Conservation (phyloP, 2,329 filamentous ascomycete genomes). For the Setomelanomma holmii region DNA sequence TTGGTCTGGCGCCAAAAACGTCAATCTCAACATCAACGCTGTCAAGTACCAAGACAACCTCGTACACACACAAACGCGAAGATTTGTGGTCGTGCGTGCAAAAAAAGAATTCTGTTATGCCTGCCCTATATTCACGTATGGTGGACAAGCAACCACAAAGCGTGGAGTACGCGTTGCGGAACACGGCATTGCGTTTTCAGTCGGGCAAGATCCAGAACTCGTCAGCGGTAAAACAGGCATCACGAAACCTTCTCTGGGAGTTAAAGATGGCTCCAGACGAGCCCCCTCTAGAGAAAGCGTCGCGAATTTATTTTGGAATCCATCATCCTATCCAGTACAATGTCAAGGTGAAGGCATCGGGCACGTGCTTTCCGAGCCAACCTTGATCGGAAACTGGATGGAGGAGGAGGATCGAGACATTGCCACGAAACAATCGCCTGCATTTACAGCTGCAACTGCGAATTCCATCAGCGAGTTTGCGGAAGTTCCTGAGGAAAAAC, state of each 20-base stretch:
- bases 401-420: conserved; percentile 8
- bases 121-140: conserved; percentile 49
- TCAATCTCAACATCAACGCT: not conserved
- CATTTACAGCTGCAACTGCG: not conserved
- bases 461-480: not conserved
- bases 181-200: conserved; percentile 48
- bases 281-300: conserved; percentile 22
- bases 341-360: conserved; percentile 51
- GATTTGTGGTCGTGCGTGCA: conserved; percentile 2
- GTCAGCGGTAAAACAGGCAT: conserved; percentile 40
- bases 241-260: conserved; percentile 44
- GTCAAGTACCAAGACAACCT: not conserved
- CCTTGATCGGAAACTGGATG: conserved; percentile 14
- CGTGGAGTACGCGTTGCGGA: conserved; percentile 37
- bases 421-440: not conserved
- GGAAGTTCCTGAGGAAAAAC: not conserved
- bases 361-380: conserved; percentile 22
- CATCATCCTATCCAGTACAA: conserved; percentile 54
- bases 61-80: conserved; percentile 1
- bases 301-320: conserved; percentile 37
- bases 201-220: conserved; percentile 9
- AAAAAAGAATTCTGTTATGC: conserved; percentile 3
- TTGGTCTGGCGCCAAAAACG: not conserved
- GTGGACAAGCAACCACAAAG: conserved; percentile 42
- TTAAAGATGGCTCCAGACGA: conserved; percentile 21